These are phyloP conservation scores for Didymosphaeria variabile DNA, from an alignment of 2,329 filamentous ascomycete genomes.

Conservation along the genomic window DNA sequence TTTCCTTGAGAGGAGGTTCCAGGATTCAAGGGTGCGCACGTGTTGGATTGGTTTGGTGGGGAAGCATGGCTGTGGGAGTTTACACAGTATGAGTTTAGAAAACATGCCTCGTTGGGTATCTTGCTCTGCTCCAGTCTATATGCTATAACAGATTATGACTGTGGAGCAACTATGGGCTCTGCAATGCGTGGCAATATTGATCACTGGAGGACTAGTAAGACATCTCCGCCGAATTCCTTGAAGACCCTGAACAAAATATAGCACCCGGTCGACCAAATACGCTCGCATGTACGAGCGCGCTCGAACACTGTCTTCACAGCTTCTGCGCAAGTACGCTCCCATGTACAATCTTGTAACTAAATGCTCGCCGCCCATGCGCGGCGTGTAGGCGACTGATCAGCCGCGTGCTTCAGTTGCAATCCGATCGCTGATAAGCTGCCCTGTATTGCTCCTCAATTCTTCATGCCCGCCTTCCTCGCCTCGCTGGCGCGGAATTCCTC, in stretches of 20 bases:
- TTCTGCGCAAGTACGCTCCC: neutral
- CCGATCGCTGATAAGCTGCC: neutral
- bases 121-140: neutral
- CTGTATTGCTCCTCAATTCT: neutral
- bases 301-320: neutral
- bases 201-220: neutral
- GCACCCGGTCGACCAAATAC: neutral
- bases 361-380: neutral
- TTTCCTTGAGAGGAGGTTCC: neutral
- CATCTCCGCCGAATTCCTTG: neutral
- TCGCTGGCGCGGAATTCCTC: slow-evolving; percentile 39
- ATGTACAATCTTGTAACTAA: neutral
- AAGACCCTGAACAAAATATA: neutral
- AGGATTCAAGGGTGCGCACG: slow-evolving; percentile 18
- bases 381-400: neutral
- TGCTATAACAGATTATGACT: neutral
- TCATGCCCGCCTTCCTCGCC: slow-evolving; percentile 19
- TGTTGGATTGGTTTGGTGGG: slow-evolving; percentile 13
- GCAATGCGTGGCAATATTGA: neutral
- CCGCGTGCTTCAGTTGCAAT: neutral
- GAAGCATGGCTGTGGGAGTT: neutral
- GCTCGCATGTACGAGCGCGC: neutral
- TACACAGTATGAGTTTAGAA: neutral
- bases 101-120: neutral
- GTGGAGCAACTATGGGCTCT: neutral